These are phyloP conservation scores for Daldinia eschscholtzii DNA, from an alignment of 2,329 filamentous ascomycete species.

Conservation along the genomic window DNA sequence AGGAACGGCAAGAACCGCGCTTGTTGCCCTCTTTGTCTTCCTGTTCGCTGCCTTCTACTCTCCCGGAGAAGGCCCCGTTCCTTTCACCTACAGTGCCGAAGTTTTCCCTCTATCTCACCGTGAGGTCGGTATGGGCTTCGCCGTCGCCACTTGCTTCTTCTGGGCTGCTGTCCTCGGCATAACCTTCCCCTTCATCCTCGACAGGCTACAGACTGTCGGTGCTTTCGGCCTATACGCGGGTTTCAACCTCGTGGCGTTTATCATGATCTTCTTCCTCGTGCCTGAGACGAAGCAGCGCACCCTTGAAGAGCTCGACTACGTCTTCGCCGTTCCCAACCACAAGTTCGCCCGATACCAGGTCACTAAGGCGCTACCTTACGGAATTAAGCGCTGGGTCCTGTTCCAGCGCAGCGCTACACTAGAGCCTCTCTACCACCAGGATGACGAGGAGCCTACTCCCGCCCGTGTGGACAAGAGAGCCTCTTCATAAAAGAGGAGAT, in stretches of 20 bases:
- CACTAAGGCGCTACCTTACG: constrained; percentile 55
- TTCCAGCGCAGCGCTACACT: constrained; percentile 51
- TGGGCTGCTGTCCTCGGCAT: constrained; percentile 73
- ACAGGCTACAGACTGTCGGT: constrained; percentile 59
- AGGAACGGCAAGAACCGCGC: constrained; percentile 52
- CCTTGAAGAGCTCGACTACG: constrained; percentile 64
- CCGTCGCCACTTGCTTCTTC: constrained; percentile 74
- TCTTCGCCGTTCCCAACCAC: constrained; percentile 59
- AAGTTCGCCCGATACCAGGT: constrained; percentile 59
- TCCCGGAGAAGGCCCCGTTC: constrained; percentile 74
- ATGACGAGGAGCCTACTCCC: constrained; percentile 44
- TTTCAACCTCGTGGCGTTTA: constrained; percentile 60
- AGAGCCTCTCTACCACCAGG: constrained; percentile 50
- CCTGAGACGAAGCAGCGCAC: constrained; percentile 66
- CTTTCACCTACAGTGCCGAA: constrained; percentile 77
- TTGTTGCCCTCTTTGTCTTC: constrained; percentile 71
- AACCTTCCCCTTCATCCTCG: constrained; percentile 71
- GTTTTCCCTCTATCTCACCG: constrained; percentile 78
- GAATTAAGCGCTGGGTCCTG: constrained; percentile 54
- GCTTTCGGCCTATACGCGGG: constrained; percentile 62
- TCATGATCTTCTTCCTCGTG: constrained; percentile 63
- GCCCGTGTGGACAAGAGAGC: constrained; percentile 7
- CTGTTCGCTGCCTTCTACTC: constrained; percentile 73
- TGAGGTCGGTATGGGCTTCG: constrained; percentile 78
- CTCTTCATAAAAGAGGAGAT: not conserved